Evolutionary conservation across 768 basidiomycete genomes (phyloP).

Genomic region (Boletus speciosus): DNA sequence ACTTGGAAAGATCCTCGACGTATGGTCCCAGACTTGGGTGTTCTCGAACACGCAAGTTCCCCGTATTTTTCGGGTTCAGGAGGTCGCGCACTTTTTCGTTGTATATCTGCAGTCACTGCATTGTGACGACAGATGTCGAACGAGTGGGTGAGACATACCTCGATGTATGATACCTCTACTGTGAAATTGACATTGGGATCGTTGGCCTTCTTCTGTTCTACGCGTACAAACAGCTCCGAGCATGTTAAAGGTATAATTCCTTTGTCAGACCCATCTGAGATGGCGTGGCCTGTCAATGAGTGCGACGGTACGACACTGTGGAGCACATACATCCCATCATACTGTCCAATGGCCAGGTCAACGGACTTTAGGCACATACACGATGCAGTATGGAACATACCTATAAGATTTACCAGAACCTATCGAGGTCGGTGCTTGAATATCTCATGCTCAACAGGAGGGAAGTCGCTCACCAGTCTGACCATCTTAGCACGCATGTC

Average conservation of each 20-base stretch:
- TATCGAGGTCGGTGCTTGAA: slow-evolving; percentile 28
- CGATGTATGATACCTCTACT: slow-evolving; percentile 98
- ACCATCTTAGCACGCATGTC: slow-evolving; percentile 45
- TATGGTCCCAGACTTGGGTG: slow-evolving; percentile 97
- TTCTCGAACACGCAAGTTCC: slow-evolving; percentile 94
- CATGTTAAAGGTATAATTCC: slow-evolving; percentile 98
- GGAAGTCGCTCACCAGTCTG: slow-evolving; percentile 68
- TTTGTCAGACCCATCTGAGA: slow-evolving; percentile 85
- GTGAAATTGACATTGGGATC: slow-evolving; percentile 77
- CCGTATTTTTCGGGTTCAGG: slow-evolving; percentile 94
- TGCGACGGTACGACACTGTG: background rate
- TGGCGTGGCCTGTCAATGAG: slow-evolving; percentile 4
- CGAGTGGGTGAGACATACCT: slow-evolving; percentile 45
- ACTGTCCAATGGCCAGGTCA: slow-evolving; percentile 40
- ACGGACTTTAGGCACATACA: background rate
- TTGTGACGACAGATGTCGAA: background rate
- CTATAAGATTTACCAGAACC: slow-evolving; percentile 93
- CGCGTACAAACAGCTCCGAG: slow-evolving; percentile 85
- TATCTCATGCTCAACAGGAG: background rate
- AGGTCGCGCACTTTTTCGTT: slow-evolving; percentile 98
- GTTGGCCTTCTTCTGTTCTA: slow-evolving; percentile 54
- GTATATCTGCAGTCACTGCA: slow-evolving; percentile 60
- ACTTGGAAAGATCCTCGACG: slow-evolving; percentile 94
- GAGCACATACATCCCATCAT: slow-evolving; percentile 89
- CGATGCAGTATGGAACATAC: slow-evolving; percentile 40